Conservation (phyloP, 1,139 yeast species). For the Taiozyma sp. region DNA sequence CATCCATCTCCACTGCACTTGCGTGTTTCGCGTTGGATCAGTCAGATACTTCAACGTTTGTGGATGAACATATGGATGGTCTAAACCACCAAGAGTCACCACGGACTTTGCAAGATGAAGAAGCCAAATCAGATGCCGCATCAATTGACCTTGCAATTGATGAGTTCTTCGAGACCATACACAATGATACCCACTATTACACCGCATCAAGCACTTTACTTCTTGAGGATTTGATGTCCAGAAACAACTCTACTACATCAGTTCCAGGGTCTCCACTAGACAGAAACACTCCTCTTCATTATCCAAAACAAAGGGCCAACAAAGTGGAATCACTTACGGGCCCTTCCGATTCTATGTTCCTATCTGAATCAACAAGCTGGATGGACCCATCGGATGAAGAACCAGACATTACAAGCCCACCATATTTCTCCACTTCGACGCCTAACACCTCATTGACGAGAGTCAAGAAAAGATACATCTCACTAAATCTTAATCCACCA, state of each 20-base stretch:
- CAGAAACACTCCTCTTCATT: not conserved
- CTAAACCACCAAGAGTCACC: not conserved
- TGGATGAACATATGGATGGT: constrained; percentile 15
- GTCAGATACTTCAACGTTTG: constrained; percentile 22
- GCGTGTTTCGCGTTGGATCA: constrained; percentile 26
- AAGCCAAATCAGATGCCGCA: constrained; percentile 24
- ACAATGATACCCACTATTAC: constrained; percentile 10
- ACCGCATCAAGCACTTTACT: constrained; percentile 15
- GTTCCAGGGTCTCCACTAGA: not conserved
- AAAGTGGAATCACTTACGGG: not conserved
- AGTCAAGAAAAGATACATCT: constrained; percentile 14
- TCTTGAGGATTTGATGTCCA: not conserved
- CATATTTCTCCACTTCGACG: constrained; percentile 9
- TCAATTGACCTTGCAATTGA: constrained; percentile 49
- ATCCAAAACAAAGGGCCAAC: not conserved
- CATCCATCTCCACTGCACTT: constrained; percentile 26
- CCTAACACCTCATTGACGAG: constrained; percentile 8
- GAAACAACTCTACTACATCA: constrained; percentile 5
- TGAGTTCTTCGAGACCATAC: constrained; percentile 37
- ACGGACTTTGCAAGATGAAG: not conserved
- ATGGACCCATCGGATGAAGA: constrained; percentile 26
- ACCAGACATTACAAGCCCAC: not conserved
- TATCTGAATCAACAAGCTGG: constrained; percentile 16
- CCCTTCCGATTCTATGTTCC: not conserved
- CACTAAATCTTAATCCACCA: constrained; percentile 17